Evolutionary conservation across 75 land plant genomes (phyloP), one percentile per base, ranked within the genome.

Genomic region (Selaginella tamariscina): DNA sequence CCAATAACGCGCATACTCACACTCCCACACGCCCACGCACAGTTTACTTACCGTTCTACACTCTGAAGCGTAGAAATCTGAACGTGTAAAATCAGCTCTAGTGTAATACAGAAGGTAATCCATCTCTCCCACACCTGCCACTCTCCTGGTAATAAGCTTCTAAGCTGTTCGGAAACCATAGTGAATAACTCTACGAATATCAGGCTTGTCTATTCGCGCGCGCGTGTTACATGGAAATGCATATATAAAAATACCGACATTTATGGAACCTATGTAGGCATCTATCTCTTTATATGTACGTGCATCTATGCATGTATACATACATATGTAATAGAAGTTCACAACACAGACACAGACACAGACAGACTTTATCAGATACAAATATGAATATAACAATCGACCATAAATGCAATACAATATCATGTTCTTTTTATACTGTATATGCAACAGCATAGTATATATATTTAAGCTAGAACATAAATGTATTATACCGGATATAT

Each of bases 71-170:
- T 86, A 89, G 71, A 80, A 89, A 15, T 86, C 87, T 22, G 65
- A 89, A 71, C 74, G 86, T n/a, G 67, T 65, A 75, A 84, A 84
- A 68, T 87, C 91, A 68, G 77, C 73, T 68, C 91, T 74, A 26
- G 80, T 73, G 59, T n/a, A n/a, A 71, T 89, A 89, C 32, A 89
- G 95, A 86, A 57, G 91, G 72, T 32, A 87, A 71, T 1, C 95
- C 95, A 81, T 89, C 95, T 69, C 95, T 79, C 49, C 95, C 95
- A 76, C 95, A 89, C 71, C 95, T 71, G 8, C 95, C 95, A 79
- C 91, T 89, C 70, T 87, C 95, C 72, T 89, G 95, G 68, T 89
- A 89, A 70, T 89, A 89, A 22, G 85, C 82, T 65, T 89, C 95
- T 24, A 89, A 76, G 68, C 85, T 87, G 68, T 89, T 89, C 44